Evolutionary conservation across 1,284 basidiomycete genomes (phyloP), one percentile per base, ranked within the genome.

Genomic region (Rhodotorula sp.): DNA sequence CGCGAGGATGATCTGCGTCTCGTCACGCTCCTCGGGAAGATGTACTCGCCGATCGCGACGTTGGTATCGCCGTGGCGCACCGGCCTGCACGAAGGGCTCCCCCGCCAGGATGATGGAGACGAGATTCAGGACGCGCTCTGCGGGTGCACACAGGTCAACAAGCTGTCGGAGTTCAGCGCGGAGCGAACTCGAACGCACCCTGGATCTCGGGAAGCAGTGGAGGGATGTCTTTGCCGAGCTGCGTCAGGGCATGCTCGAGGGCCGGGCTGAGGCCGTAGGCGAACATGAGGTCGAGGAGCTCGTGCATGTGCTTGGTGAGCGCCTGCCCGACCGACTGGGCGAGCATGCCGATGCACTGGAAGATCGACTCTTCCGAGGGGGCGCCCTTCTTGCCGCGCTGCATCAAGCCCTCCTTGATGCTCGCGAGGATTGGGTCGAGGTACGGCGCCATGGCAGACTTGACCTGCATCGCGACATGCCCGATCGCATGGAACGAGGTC

Each of bases 291-390:
- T 98, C 94, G 48, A 99, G 87, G 76, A 98, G 90, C 79, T 99
- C 97, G 81, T 98, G 97, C 77, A 99, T 86, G 69, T 97, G 87
- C 79, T 95, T 93, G 1, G 97, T 98, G 64, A 99, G 85, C 80
- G 95, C 96, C 1, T 95, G 94, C 0, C 97, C 97, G 52, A 99
- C 94, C 8, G 97, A 93, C 0, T 89, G 88, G 2, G 95, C 94
- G 63, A 99, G 85, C 92, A 98, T 95, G 49, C 93, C 93, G 61
- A 99, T 88, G 81, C 97, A 99, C 84, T 98, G 92, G 80, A 99
- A 99, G 75, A 99, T 95, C 0, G 96, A 92, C 73, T 93, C 93
- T 82, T 98, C 96, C 21, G 91, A 89, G 8, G 92, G 91, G 4
- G 92, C 91, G 79, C 93, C 93, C 85, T 96, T 98, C 81, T 91